These are phyloP conservation scores for Zasmidium angulare DNA, from an alignment of 2,329 filamentous ascomycete species.

Conservation along the genomic window DNA sequence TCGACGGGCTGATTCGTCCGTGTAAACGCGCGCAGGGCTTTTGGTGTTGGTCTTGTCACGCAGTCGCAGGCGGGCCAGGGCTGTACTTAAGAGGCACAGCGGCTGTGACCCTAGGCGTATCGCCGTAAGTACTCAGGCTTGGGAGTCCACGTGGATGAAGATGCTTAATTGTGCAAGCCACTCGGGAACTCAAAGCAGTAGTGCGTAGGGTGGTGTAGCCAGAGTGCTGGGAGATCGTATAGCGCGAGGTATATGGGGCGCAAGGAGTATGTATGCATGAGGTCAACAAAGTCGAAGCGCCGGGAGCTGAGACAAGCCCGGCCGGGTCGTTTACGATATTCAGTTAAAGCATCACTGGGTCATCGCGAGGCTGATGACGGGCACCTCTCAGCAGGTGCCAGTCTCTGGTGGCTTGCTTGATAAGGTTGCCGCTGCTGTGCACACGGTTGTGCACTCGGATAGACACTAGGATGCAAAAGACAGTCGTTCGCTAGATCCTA, in stretches of 20 bases:
- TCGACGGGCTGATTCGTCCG: constrained; percentile 2
- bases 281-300: neutral
- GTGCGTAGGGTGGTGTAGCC: neutral
- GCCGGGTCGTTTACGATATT: constrained; percentile 6
- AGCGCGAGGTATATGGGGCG: neutral
- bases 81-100: neutral
- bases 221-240: neutral
- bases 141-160: constrained; percentile 16
- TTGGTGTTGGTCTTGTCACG: neutral
- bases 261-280: constrained; percentile 3
- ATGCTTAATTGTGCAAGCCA: constrained; percentile 7
- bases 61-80: neutral
- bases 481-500: constrained; percentile 2
- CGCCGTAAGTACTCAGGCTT: constrained; percentile 10
- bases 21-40: neutral
- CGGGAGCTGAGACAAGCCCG: constrained; percentile 21
- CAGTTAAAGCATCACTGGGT: constrained; percentile 3
- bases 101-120: constrained; percentile 6
- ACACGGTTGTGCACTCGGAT: neutral
- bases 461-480: neutral
- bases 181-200: neutral
- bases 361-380: constrained; percentile 7
- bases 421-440: constrained; percentile 6
- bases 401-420: constrained; percentile 2
- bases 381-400: neutral